These are phyloP conservation scores for Mycena epipterygia DNA, from an alignment of 768 basidiomycete species.

Conservation along the genomic window DNA sequence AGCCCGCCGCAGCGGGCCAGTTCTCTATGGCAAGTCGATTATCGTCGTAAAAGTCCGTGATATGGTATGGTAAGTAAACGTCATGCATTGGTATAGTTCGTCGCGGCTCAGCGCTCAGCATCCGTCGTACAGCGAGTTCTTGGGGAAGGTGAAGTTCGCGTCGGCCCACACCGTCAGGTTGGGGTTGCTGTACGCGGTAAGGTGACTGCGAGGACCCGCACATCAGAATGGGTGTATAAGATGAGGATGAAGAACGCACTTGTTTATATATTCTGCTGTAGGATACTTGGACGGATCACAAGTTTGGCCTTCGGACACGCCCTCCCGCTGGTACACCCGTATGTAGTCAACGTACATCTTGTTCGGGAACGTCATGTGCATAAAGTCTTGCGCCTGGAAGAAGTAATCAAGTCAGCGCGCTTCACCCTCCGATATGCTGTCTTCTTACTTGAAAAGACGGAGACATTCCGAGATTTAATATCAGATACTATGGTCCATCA, in stretches of 20 bases:
- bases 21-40: too few species aligned
- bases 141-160: slow-evolving; percentile 82
- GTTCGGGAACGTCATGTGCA: slow-evolving; percentile 81
- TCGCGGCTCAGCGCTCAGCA: slow-evolving; percentile 18
- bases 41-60: too few species aligned
- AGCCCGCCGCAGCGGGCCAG: too few species aligned
- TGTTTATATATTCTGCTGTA: slow-evolving; percentile 83
- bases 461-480: slow-evolving; percentile 89
- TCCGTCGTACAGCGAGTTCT: slow-evolving; percentile 57
- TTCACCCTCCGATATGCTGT: too few species aligned
- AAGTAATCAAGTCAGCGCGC: too few species aligned
- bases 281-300: slow-evolving; percentile 87
- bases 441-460: too few species aligned
- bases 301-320: slow-evolving; percentile 72
- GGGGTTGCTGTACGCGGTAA: slow-evolving; percentile 78
- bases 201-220: slow-evolving; percentile 49
- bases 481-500: slow-evolving; percentile 70
- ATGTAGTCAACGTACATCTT: slow-evolving; percentile 92
- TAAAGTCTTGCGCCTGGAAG: slow-evolving; percentile 84
- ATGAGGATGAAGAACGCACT: slow-evolving; percentile 53
- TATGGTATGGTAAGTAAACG: too few species aligned
- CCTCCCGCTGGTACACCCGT: slow-evolving; percentile 90
- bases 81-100: neutral
- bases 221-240: neutral
- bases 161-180: slow-evolving; percentile 91